Evolutionary conservation across 306 rosid genomes (phyloP).

Genomic region (Castanea mollissima): DNA sequence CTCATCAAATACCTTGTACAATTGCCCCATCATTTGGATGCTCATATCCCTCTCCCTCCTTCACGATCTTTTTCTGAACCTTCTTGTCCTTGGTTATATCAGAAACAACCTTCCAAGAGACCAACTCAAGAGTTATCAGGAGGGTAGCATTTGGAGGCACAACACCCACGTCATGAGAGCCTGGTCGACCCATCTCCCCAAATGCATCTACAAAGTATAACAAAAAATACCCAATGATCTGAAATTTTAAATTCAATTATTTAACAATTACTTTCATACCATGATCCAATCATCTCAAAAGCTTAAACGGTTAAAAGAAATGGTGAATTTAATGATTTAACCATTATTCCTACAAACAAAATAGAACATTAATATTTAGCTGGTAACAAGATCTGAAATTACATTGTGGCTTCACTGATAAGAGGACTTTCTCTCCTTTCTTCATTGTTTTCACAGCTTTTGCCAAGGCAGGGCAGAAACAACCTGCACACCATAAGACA

Average conservation of each 20-base stretch:
- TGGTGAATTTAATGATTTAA: too few species aligned
- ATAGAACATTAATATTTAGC: too few species aligned
- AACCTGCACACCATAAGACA: slow-evolving; percentile 38
- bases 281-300: too few species aligned
- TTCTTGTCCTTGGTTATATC: slow-evolving; percentile 85
- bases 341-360: too few species aligned
- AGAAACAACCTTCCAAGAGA: slow-evolving; percentile 85
- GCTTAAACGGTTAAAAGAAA: too few species aligned
- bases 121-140: slow-evolving; percentile 66
- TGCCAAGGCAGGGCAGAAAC: slow-evolving; percentile 77
- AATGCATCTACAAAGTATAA: slow-evolving; percentile 66
- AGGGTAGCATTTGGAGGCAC: slow-evolving; percentile 80
- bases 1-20: slow-evolving; percentile 22
- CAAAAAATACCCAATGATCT: background rate
- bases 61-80: slow-evolving; percentile 72
- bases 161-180: slow-evolving; percentile 53
- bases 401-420: slow-evolving; percentile 87
- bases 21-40: slow-evolving; percentile 87
- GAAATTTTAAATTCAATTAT: too few species aligned
- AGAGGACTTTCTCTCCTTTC: slow-evolving; percentile 75
- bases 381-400: slow-evolving; percentile 16
- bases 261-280: too few species aligned
- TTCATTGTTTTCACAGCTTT: slow-evolving; percentile 93
- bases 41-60: slow-evolving; percentile 90
- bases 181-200: slow-evolving; percentile 79